Conservation (phyloP, 2,329 filamentous ascomycete genomes). For the Juglanconis juglandina region DNA sequence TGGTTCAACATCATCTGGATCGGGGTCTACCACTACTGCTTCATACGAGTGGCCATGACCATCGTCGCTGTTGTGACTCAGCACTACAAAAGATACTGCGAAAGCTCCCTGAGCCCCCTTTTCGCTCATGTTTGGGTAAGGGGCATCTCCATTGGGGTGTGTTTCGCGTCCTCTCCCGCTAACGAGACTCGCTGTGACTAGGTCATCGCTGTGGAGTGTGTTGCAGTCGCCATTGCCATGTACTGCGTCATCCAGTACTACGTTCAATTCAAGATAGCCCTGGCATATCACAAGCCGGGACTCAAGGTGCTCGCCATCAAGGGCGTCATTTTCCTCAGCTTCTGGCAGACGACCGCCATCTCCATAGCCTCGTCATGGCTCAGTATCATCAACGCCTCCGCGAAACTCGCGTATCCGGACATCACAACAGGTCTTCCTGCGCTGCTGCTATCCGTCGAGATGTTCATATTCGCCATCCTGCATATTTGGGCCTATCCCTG, state of each 20-base stretch:
- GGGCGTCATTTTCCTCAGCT: constrained; percentile 85
- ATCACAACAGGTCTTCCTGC: constrained; percentile 78
- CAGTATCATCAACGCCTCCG: constrained; percentile 58
- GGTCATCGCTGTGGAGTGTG: constrained; percentile 65
- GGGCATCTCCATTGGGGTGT: constrained; percentile 22
- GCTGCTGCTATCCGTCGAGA: constrained; percentile 76
- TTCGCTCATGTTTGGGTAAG: constrained; percentile 83
- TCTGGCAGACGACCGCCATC: constrained; percentile 69
- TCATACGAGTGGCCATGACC: constrained; percentile 76
- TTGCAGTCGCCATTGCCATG: constrained; percentile 79
- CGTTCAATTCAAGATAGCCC: constrained; percentile 65
- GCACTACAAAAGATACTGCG: constrained; percentile 68
- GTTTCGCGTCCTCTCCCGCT: not conserved
- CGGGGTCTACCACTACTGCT: constrained; percentile 81
- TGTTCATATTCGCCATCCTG: constrained; percentile 74
- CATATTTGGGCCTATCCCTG: constrained; percentile 83
- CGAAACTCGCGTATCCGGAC: constrained; percentile 66
- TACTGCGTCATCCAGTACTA: constrained; percentile 88
- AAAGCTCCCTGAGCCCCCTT: constrained; percentile 70
- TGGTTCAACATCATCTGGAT: constrained; percentile 90
- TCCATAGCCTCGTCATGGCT: constrained; percentile 51
- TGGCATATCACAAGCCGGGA: constrained; percentile 68
- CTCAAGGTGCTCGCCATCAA: constrained; percentile 85
- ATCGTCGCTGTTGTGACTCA: constrained; percentile 73
- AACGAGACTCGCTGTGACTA: constrained; percentile 26